phyloP scores from a whole-genome alignment of 1,284 basidiomycete species.

The Austroboletus niveus region DNA sequence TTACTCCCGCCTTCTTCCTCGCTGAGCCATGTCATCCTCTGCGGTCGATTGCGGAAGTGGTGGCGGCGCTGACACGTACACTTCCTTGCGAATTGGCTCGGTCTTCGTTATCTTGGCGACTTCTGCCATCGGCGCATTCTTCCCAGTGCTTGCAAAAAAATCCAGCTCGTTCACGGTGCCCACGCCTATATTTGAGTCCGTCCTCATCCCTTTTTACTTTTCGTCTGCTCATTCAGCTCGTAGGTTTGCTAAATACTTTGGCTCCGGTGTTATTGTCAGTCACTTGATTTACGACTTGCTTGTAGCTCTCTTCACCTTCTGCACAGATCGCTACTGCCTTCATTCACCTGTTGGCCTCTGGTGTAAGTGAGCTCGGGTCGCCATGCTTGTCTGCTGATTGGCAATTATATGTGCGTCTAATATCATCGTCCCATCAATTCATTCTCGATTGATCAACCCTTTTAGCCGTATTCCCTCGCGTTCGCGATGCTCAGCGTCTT shows the following conservation, averaged over 20 bases:
- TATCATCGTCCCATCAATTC: not conserved
- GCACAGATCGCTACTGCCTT: slow-evolving; percentile 86
- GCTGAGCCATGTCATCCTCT: slow-evolving; percentile 21
- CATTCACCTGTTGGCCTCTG: slow-evolving; percentile 83
- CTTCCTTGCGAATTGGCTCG: slow-evolving; percentile 70
- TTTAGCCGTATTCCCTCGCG: slow-evolving; percentile 76
- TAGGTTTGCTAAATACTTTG: slow-evolving; percentile 93
- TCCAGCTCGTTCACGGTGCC: slow-evolving; percentile 63
- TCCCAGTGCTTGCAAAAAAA: slow-evolving; percentile 76
- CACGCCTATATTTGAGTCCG: slow-evolving; percentile 70
- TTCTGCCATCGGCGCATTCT: slow-evolving; percentile 71
- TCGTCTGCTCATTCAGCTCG: slow-evolving; percentile 6
- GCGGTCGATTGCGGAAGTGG: slow-evolving; percentile 31
- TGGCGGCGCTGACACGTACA: slow-evolving; percentile 37
- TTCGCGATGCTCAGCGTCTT: slow-evolving; percentile 82
- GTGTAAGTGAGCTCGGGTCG: slow-evolving; percentile 66
- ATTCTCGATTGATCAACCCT: slow-evolving; percentile 2
- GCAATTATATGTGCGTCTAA: slow-evolving; percentile 65
- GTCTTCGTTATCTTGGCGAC: slow-evolving; percentile 85
- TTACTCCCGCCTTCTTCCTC: not conserved
- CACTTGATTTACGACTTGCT: slow-evolving; percentile 8
- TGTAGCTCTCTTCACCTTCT: slow-evolving; percentile 5
- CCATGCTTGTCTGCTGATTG: slow-evolving; percentile 73
- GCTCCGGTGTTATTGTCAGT: slow-evolving; percentile 86
- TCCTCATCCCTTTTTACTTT: slow-evolving; percentile 5